These are phyloP conservation scores for Claviceps arundinis DNA, from an alignment of 2,329 filamentous ascomycete species.

Conservation along the genomic window DNA sequence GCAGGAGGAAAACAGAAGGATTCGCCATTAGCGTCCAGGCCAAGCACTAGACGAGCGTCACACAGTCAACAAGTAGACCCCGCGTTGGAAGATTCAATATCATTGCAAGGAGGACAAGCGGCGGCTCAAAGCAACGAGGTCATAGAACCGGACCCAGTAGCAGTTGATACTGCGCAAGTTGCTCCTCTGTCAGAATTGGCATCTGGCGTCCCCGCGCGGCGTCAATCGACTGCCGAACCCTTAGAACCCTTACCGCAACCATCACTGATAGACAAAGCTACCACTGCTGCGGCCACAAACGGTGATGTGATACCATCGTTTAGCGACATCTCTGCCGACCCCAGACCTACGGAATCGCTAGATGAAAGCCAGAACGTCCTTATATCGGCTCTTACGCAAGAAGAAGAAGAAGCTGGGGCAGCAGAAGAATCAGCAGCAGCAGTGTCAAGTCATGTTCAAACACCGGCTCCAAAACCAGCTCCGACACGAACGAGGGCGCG, in stretches of 20 bases:
- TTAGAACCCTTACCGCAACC: neutral
- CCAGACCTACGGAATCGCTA: neutral
- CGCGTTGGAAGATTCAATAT: neutral
- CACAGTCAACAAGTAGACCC: slow-evolving; percentile 3
- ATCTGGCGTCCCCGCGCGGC: neutral
- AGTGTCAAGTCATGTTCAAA: too few species aligned
- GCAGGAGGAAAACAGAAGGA: neutral
- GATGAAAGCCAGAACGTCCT: neutral
- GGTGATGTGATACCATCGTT: neutral
- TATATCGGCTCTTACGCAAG: neutral
- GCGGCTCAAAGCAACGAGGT: neutral
- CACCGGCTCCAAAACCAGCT: slow-evolving; percentile 2
- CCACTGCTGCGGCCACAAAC: neutral
- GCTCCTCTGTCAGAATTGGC: neutral
- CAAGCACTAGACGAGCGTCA: slow-evolving; percentile 1
- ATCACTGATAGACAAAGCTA: slow-evolving; percentile 3
- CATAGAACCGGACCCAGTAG: neutral
- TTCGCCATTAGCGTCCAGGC: neutral
- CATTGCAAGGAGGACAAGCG: neutral
- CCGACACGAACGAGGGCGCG: slow-evolving; percentile 9
- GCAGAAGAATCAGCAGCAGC: too few species aligned
- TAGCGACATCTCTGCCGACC: neutral
- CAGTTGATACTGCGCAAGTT: neutral
- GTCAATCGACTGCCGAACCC: slow-evolving; percentile 1
- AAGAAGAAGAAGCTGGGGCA: slow-evolving; percentile 3